Evolutionary conservation across 2,329 filamentous ascomycete species (phyloP), one percentile per base, ranked within the genome.

Genomic region (Fusarium papillatum): DNA sequence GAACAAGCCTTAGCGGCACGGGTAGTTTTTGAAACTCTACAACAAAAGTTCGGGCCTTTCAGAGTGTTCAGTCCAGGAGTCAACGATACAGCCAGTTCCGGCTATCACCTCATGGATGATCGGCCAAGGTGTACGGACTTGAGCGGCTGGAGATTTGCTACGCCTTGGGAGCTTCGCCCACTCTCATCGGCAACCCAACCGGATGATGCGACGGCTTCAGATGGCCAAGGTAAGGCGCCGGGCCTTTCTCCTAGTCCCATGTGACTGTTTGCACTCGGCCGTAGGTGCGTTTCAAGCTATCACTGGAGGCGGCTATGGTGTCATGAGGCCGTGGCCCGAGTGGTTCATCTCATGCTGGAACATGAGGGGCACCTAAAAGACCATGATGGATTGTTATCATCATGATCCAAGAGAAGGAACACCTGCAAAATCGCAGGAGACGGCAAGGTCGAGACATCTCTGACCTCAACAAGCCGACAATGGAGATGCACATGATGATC

Each of bases 241-340:
- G 9, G 60, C 60, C 38, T 48, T 62, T n/a, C 60, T 63, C 24
- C 24, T 22, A 41, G 59, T 43, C 38, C 59, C 59, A 62, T 62
- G 59, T 62, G 59, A 62, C 38, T 62, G 24, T 43, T 19, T 50
- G 26, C 61, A 50, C 41, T 36, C 29, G 41, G 41, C 16, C 10
- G 16, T 48, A 31, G 24, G n/a, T 34, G 26, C 19, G 29, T 34
- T 64, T 46, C 39, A 46, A 31, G 22, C n/a, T 5, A 26, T 43
- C 29, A 19, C 59, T 31, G 10, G 31, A 8, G 17, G 10, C 24
- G 22, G 10, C 24, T n/a, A 39, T 26, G 9, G 26, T 63, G 60
- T 31, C 17, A 24, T 29, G 60, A 48, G 39, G n/a, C 31, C 39
- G 39, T 13, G 14, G 10, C n/a, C 31, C 34, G n/a, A 50, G 29